phyloP scores from a whole-genome alignment of 805 yeast species.

The Ogataea paradorogensis region DNA sequence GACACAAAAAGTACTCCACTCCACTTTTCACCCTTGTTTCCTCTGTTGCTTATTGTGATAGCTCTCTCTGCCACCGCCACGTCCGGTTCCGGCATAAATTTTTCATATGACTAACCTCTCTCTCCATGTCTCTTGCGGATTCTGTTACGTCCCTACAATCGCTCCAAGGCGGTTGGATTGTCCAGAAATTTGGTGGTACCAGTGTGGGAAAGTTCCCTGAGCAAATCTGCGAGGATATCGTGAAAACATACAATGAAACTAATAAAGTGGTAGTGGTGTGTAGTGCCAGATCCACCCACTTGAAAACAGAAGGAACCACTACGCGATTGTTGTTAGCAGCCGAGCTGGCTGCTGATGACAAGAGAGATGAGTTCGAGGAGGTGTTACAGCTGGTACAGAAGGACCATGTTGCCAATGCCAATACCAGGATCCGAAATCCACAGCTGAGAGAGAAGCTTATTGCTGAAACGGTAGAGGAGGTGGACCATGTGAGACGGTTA shows the following conservation, averaged over 20 bases:
- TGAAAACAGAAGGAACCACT: conserved; percentile 95
- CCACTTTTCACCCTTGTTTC: background rate
- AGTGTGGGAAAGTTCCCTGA: conserved; percentile 93
- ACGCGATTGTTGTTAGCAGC: conserved; percentile 83
- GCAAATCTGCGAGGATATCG: conserved; percentile 80
- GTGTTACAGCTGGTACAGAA: conserved; percentile 65
- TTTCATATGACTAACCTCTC: conserved; percentile 8
- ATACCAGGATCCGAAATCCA: conserved; percentile 42
- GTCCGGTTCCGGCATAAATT: conserved; percentile 6
- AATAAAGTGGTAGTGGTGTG: conserved; percentile 90
- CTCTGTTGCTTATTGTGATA: background rate
- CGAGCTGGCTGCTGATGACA: conserved; percentile 64
- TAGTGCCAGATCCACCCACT: conserved; percentile 87
- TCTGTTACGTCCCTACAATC: conserved; percentile 25
- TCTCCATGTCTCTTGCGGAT: conserved; percentile 22
- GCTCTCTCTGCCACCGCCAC: background rate
- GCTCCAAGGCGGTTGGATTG: conserved; percentile 49
- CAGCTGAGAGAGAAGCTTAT: conserved; percentile 53
- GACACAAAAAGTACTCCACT: too few relatives aligned
- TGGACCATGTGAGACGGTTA: conserved; percentile 64
- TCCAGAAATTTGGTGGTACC: conserved; percentile 97
- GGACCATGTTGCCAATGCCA: conserved; percentile 80
- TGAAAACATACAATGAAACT: conserved; percentile 57
- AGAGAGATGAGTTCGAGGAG: conserved; percentile 47
- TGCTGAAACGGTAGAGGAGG: conserved; percentile 57